These are phyloP conservation scores for Vigna unguiculata DNA, from an alignment of 306 rosid species.

Conservation along the genomic window DNA sequence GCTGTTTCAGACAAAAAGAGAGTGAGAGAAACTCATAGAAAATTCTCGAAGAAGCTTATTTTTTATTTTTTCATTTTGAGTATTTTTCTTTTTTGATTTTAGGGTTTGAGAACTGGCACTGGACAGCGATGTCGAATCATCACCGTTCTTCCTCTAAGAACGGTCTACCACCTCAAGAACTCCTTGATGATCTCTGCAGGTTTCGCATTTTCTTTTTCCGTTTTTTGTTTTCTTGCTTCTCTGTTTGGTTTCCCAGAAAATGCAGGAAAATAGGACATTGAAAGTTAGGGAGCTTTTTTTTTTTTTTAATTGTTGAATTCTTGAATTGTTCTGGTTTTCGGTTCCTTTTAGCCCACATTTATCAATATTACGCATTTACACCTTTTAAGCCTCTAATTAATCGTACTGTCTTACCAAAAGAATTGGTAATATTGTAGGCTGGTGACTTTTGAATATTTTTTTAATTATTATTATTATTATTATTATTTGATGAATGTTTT, in stretches of 20 bases:
- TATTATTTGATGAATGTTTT: neutral
- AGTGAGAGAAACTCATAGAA: neutral
- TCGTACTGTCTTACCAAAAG: neutral
- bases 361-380: neutral
- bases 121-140: constrained; percentile 67
- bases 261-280: neutral
- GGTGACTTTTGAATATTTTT: neutral
- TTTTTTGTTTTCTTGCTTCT: neutral
- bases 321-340: neutral
- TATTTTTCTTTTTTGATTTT: neutral
- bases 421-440: neutral
- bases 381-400: constrained; percentile 4
- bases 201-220: neutral
- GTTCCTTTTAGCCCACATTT: neutral
- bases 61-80: neutral
- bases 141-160: constrained; percentile 73
- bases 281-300: neutral
- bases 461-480: neutral
- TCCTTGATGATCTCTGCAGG: constrained; percentile 98
- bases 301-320: too few relatives aligned
- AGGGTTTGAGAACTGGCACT: constrained; percentile 43
- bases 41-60: constrained; percentile 3
- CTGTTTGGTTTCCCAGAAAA: constrained; percentile 37
- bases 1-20: neutral
- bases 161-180: constrained; percentile 91